Conservation (phyloP, 2,329 filamentous ascomycete genomes). For the Fusarium mexicanum region DNA sequence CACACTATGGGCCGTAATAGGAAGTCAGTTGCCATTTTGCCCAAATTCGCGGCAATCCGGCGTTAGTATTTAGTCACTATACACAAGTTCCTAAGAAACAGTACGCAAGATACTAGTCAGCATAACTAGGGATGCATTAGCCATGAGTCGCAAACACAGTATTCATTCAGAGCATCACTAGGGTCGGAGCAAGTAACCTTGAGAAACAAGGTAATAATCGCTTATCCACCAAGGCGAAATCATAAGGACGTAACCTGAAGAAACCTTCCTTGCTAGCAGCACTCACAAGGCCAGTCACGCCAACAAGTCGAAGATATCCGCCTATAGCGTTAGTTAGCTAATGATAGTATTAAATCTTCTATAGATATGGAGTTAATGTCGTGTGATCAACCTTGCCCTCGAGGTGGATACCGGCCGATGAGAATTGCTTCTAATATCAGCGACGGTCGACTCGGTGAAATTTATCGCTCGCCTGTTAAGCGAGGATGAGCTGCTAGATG, state of each 20-base stretch:
- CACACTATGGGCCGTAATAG: background rate
- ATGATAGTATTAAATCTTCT: background rate
- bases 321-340: background rate
- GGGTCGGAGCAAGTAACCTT: background rate
- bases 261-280: no score
- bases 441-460: rapidly evolving
- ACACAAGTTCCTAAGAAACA: background rate
- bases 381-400: background rate
- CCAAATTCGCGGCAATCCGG: background rate
- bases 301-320: background rate
- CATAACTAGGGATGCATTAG: background rate
- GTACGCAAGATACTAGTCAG: background rate
- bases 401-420: background rate
- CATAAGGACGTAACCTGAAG: no score
- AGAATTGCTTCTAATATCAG: background rate
- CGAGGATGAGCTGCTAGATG: rapidly evolving
- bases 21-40: background rate
- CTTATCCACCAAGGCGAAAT: background rate
- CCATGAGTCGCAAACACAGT: background rate
- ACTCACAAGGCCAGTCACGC: background rate
- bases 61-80: background rate
- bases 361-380: background rate
- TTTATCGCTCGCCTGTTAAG: background rate
- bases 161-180: rapidly evolving
- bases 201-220: background rate